Evolutionary conservation across 164 flowering plant genomes (phyloP), one percentile per base, ranked within the genome.

Genomic region (Vitis cinerea): DNA sequence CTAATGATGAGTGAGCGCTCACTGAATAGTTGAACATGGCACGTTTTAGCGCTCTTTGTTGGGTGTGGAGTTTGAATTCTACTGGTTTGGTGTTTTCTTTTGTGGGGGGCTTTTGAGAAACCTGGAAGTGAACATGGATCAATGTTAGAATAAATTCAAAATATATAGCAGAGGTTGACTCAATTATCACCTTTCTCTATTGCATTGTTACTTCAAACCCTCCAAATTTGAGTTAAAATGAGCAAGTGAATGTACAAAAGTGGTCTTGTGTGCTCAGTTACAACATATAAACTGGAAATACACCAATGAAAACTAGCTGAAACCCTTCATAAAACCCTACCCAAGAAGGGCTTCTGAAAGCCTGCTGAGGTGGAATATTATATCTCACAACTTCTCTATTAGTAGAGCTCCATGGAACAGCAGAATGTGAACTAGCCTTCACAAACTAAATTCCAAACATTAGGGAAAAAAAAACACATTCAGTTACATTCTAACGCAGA

Each of bases 11-110:
- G 37, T 52, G 3, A 51, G n/a, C 13, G 37, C 77, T 76, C 65
- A 91, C 97, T 64, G 81, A 68, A 75, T 86, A 80, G 71, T 91
- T 84, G 84, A 89, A 91, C 73, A 81, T 74, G 11, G 90, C 90
- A 19, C 94, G 88, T 59, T 72, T 80, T 8, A 72, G 69, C 4
- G 97, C 94, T 80, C 97, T 82, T 62, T 76, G 75, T 68, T 87
- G 86, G 3, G 94, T 86, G 59, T 78, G 91, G 66, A 89, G 94
- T 74, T 74, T 88, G 73, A 91, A 54, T 4, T 88, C 89, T 65
- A 62, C 48, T 5, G 92, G 87, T 74, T 79, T 89, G 2, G 88
- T 87, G 69, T 78, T 84, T 63, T 88, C 91, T 73, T 84, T 91
- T 16, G 66, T 49, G 8, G 75, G 67, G 52, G 82, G 50, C 67